phyloP scores from a whole-genome alignment of 768 basidiomycete species.

The Macrocybe gigantea region DNA sequence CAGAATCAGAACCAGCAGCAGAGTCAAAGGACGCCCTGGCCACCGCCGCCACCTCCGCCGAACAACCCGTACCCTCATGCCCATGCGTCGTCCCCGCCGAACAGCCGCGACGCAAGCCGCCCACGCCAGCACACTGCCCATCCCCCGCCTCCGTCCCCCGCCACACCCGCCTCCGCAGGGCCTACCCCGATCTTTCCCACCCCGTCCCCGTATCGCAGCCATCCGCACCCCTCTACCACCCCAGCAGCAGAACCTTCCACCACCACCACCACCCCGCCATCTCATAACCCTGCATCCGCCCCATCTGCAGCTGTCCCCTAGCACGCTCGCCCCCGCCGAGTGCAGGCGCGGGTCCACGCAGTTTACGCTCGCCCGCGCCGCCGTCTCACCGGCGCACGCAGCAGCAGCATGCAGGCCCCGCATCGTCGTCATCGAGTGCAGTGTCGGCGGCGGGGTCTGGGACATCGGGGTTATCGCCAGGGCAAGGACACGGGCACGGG shows the following conservation, averaged over 20 bases:
- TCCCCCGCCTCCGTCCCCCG: slow-evolving; percentile 6
- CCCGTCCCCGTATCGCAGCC: slow-evolving; percentile 1
- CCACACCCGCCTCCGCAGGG: slow-evolving; percentile 2
- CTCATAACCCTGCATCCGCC: not conserved
- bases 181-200: slow-evolving; percentile 4
- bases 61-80: slow-evolving; percentile 13
- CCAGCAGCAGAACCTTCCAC: slow-evolving; percentile 1
- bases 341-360: slow-evolving; percentile 3
- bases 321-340: too few relatives aligned
- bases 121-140: slow-evolving; percentile 9
- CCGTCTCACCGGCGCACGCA: slow-evolving; percentile 13
- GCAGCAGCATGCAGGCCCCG: not conserved
- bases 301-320: not conserved
- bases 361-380: slow-evolving; percentile 13
- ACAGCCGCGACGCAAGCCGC: not conserved
- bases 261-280: not conserved
- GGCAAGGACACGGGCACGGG: too few relatives aligned
- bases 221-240: not conserved
- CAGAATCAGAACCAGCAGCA: slow-evolving; percentile 12
- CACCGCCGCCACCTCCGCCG: slow-evolving; percentile 5
- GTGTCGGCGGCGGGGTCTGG: slow-evolving; percentile 1
- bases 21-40: not conserved
- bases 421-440: slow-evolving; percentile 12
- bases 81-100: slow-evolving; percentile 9
- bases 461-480: too few relatives aligned